These are phyloP conservation scores for Choanephora cucurbitarum DNA, from an alignment of 371 early-diverging fungal species.

Conservation along the genomic window DNA sequence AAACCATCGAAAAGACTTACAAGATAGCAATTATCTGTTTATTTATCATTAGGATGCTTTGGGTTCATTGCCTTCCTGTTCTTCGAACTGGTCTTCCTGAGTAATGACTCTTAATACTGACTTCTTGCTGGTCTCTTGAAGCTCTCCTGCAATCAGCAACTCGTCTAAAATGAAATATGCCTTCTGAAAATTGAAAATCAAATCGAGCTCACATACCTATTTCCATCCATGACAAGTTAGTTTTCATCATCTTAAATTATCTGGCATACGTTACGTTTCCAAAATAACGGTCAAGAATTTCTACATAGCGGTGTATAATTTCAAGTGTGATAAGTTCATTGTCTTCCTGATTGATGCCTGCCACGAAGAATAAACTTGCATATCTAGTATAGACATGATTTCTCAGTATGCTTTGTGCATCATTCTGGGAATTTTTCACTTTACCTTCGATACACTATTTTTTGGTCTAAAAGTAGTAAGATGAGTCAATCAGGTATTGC, in stretches of 20 bases:
- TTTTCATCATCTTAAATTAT: background rate
- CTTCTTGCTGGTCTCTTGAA: conserved; percentile 84
- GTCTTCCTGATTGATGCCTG: conserved; percentile 88
- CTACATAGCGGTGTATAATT: conserved; percentile 97
- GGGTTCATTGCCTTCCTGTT: conserved; percentile 67
- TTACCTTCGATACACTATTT: conserved; percentile 84
- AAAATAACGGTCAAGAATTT: conserved; percentile 96
- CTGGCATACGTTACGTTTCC: conserved; percentile 72
- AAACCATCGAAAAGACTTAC: background rate
- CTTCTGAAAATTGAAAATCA: conserved; percentile 89
- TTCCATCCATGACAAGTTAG: background rate
- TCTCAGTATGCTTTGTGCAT: background rate
- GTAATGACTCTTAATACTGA: conserved; percentile 73
- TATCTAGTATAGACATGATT: conserved; percentile 64
- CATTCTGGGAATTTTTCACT: background rate
- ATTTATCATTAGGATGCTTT: conserved; percentile 34
- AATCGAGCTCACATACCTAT: conserved; percentile 86
- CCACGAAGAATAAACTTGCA: conserved; percentile 94
- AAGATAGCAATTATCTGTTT: background rate
- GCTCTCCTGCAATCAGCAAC: conserved; percentile 80
- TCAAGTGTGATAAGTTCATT: conserved; percentile 95
- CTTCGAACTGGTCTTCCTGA: conserved; percentile 78
- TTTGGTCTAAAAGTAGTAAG: conserved; percentile 83
- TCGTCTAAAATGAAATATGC: conserved; percentile 90
- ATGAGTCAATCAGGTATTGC: too few relatives aligned